phyloP scores from a whole-genome alignment of 2,329 filamentous ascomycete genomes.

The Cadophora luteo-olivacea region DNA sequence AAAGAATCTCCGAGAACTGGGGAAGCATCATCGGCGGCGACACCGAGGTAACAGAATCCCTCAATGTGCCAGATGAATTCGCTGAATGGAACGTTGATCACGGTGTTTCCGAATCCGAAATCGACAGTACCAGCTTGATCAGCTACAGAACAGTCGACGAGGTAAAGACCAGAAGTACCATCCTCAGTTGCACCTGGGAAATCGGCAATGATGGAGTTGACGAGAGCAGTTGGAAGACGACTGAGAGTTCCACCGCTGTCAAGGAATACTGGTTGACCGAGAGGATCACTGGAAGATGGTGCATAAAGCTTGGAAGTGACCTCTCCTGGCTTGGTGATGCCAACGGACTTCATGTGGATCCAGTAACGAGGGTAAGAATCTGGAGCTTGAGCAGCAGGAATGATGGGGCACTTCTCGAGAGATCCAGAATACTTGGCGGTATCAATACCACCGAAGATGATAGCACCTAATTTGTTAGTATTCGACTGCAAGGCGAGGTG shows the following conservation, averaged over 20 bases:
- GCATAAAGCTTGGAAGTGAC: constrained; percentile 19
- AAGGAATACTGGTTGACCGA: constrained; percentile 28
- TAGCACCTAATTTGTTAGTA: constrained; percentile 21
- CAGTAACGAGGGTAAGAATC: constrained; percentile 29
- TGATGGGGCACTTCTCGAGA: constrained; percentile 31
- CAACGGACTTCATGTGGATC: constrained; percentile 31
- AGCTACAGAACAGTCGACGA: constrained; percentile 20
- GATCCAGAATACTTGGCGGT: constrained; percentile 25
- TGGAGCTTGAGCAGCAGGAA: constrained; percentile 27
- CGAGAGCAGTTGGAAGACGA: constrained; percentile 25
- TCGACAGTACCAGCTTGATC: constrained; percentile 26
- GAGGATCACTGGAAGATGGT: constrained; percentile 15
- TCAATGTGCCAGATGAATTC: constrained; percentile 32
- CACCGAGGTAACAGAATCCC: constrained; percentile 21
- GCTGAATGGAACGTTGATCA: constrained; percentile 30
- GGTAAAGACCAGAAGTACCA: constrained; percentile 23
- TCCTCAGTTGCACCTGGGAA: constrained; percentile 27
- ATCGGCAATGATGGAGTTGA: constrained; percentile 27
- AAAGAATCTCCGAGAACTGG: constrained; percentile 31
- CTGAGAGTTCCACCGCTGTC: constrained; percentile 32
- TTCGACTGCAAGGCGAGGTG: too few species aligned
- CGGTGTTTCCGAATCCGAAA: constrained; percentile 30
- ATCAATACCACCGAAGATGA: constrained; percentile 31
- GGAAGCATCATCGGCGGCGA: constrained; percentile 19
- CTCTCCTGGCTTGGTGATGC: constrained; percentile 30